Base-by-base conservation (phyloP, 495 filamentous ascomycete genomes). In the Hapsidospora chrysogenum region DNA sequence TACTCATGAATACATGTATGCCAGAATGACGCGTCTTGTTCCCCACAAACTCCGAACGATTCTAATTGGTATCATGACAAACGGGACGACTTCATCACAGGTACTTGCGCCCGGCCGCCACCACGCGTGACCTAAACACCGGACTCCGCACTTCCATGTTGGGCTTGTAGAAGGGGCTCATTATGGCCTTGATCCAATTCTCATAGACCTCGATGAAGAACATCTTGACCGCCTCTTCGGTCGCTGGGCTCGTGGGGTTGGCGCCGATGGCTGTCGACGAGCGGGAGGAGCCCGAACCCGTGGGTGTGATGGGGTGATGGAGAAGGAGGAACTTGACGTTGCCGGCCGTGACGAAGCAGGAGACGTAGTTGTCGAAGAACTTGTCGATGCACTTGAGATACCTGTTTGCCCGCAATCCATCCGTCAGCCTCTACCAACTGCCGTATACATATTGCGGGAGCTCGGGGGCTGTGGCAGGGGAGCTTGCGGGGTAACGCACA, bases 191-290 rank as follows among this genome's bases (percentile, higher is more conserved):
- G 30, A 92, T 67, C 70, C 87, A 97, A 39, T 67, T 76, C 54
- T 96, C 89, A 54, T 92, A 95, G 9, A 93, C 80, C 50, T 97
- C 89, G 4, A 62, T 63, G 61, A 97, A 92, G 60, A 97, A 97
- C 54, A 79, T 78, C 47, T 82, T 68, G 40, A 96, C 78, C 0
- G 89, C 87, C 53, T 97, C 89, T 58, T 97, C 89, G 4, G 85
- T 85, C 56, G 85, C 82, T 19, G 84, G 74, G 21, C 71, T 71
- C 0, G 77, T 86, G 2, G 85, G 85, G 50, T 89, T 93, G 31
- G 79, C 76, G 15, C 72, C 78, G 30, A 85, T 72, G 14, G 73
- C 73, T 4, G 74, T 74, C 29, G 74, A 73, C 30, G 65, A 63
- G 11, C 72, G 60, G 17, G 59, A 57, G 17, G 60, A 49, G 9